These are phyloP conservation scores for Theileria parva DNA, from an alignment of 169 alveolate species.

Conservation along the genomic window DNA sequence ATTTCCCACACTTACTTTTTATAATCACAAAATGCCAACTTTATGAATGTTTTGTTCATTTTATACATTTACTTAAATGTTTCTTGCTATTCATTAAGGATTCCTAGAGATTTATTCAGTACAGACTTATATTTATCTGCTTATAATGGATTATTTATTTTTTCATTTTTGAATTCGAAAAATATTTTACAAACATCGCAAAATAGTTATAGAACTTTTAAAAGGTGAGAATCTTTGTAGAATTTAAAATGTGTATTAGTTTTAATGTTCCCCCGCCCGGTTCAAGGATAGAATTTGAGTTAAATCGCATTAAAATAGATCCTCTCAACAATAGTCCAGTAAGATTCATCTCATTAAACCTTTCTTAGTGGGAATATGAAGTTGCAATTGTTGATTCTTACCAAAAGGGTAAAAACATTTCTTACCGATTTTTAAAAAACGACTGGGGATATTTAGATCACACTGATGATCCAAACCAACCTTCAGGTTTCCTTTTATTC, in stretches of 20 bases:
- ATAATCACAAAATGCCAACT: neutral
- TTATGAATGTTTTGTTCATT: neutral
- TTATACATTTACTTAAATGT: neutral
- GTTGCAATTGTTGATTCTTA: slow-evolving; percentile 64
- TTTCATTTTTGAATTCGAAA: neutral
- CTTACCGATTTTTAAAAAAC: slow-evolving; percentile 68
- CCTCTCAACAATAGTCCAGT: slow-evolving; percentile 63
- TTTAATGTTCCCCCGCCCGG: slow-evolving; percentile 62
- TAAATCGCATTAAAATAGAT: slow-evolving; percentile 32
- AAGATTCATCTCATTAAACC: slow-evolving; percentile 33
- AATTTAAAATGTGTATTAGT: slow-evolving; percentile 15
- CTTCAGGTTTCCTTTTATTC: slow-evolving; percentile 55
- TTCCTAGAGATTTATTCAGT: neutral
- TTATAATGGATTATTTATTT: neutral
- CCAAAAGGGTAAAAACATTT: slow-evolving; percentile 51
- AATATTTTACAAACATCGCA: neutral
- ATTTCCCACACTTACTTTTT: slow-evolving; percentile 8
- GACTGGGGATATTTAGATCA: slow-evolving; percentile 80
- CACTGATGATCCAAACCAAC: slow-evolving; percentile 66
- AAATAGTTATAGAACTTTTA: neutral
- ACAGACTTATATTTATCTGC: neutral
- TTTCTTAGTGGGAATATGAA: slow-evolving; percentile 75
- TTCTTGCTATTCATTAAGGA: neutral
- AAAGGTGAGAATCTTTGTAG: slow-evolving; percentile 1
- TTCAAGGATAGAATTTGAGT: slow-evolving; percentile 33